phyloP scores from a whole-genome alignment of 2,329 filamentous ascomycete genomes.

The Penicillium fuscoglaucum region DNA sequence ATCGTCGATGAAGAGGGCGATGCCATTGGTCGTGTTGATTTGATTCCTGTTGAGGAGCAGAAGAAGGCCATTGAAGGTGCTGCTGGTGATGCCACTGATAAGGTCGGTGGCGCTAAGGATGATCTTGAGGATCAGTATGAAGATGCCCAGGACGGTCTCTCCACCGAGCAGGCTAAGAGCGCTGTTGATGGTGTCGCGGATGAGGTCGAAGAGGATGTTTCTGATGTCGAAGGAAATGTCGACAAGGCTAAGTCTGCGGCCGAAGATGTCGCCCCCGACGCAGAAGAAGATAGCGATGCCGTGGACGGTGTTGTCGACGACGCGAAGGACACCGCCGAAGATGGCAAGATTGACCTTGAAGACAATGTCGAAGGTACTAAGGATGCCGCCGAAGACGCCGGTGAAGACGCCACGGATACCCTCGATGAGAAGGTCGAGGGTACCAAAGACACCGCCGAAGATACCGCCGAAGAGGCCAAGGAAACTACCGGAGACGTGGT shows the following conservation, averaged over 20 bases:
- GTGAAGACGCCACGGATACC: slow-evolving; percentile 19
- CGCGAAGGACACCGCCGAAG: slow-evolving; percentile 20
- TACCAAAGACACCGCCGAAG: slow-evolving; percentile 26
- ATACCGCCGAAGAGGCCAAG: no score
- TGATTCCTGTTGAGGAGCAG: slow-evolving; percentile 31
- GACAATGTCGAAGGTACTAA: slow-evolving; percentile 26
- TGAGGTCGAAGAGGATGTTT: slow-evolving; percentile 18
- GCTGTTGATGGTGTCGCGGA: slow-evolving; percentile 19
- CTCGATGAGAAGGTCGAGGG: slow-evolving; percentile 17
- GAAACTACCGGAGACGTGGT: slow-evolving; percentile 17
- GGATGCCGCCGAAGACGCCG: neutral
- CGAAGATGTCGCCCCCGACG: slow-evolving; percentile 19
- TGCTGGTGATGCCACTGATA: slow-evolving; percentile 49
- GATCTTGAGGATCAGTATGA: slow-evolving; percentile 45
- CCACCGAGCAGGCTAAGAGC: slow-evolving; percentile 9
- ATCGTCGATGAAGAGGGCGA: slow-evolving; percentile 44
- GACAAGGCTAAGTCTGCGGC: slow-evolving; percentile 53
- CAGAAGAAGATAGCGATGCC: slow-evolving; percentile 15
- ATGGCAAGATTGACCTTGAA: neutral
- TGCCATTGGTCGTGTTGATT: slow-evolving; percentile 36
- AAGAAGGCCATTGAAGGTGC: slow-evolving; percentile 39
- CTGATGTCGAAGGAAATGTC: slow-evolving; percentile 42
- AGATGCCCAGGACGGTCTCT: slow-evolving; percentile 41
- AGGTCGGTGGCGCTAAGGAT: slow-evolving; percentile 51
- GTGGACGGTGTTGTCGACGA: slow-evolving; percentile 29